phyloP scores from a whole-genome alignment of 495 filamentous ascomycete species.

The Podospora pseudopauciseta region DNA sequence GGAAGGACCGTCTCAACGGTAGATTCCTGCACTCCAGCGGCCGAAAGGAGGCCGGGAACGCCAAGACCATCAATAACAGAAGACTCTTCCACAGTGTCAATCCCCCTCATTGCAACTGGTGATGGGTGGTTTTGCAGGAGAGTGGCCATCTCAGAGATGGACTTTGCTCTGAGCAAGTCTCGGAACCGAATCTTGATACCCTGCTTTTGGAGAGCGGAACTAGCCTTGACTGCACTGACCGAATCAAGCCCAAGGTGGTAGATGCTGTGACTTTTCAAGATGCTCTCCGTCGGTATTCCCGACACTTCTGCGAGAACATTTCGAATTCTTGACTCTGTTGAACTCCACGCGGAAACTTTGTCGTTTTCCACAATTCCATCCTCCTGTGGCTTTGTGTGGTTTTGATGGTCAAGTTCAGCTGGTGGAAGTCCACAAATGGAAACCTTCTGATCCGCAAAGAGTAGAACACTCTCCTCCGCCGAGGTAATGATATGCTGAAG shows the following conservation, averaged over 20 bases:
- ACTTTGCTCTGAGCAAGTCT: conserved; percentile 62
- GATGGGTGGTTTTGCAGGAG: neutral
- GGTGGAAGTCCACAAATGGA: conserved; percentile 52
- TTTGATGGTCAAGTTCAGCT: neutral
- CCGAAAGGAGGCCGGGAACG: conserved; percentile 26
- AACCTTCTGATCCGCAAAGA: conserved; percentile 43
- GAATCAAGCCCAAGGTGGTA: conserved; percentile 89
- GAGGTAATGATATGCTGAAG: conserved; percentile 49
- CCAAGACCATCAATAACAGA: conserved; percentile 23
- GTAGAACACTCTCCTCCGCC: conserved; percentile 48
- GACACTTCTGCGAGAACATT: conserved; percentile 62
- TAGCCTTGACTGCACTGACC: conserved; percentile 76
- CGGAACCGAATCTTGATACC: conserved; percentile 58
- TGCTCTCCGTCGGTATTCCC: conserved; percentile 54
- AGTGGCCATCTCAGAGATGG: conserved; percentile 53
- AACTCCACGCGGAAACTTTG: conserved; percentile 35
- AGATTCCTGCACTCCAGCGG: conserved; percentile 31
- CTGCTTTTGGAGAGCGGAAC: conserved; percentile 58
- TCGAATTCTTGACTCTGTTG: conserved; percentile 52
- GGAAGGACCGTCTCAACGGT: conserved; percentile 56
- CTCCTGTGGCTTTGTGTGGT: neutral
- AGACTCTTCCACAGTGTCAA: neutral
- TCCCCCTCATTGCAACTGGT: neutral
- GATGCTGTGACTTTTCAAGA: conserved; percentile 62
- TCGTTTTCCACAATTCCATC: neutral